phyloP scores from a whole-genome alignment of 345 rosid species.

The Brassica incana region DNA sequence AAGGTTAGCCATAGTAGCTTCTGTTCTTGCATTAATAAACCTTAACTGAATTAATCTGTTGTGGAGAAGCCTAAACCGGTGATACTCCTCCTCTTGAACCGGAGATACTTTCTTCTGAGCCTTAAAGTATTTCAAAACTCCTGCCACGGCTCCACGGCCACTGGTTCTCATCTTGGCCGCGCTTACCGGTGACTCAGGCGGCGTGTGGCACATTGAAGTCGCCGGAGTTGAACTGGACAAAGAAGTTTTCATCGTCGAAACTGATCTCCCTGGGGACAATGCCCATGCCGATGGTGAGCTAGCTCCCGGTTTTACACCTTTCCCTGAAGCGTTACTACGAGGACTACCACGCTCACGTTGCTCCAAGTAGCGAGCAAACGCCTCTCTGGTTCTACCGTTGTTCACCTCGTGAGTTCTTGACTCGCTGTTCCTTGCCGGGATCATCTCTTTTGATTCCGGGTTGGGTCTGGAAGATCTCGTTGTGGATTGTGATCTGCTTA shows the following conservation, averaged over 20 bases:
- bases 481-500: constrained; percentile 37
- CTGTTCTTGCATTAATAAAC: constrained; percentile 60
- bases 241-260: constrained; percentile 9
- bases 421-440: constrained; percentile 40
- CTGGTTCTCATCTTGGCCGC: constrained; percentile 35
- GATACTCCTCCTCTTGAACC: constrained; percentile 55
- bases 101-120: constrained; percentile 61
- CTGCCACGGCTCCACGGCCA: constrained; percentile 50
- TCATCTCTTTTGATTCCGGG: neutral
- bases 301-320: constrained; percentile 38
- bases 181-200: constrained; percentile 36
- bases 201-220: constrained; percentile 31
- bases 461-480: constrained; percentile 37
- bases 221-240: constrained; percentile 23
- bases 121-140: constrained; percentile 68
- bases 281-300: constrained; percentile 79
- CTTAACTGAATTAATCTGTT: constrained; percentile 65
- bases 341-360: constrained; percentile 48
- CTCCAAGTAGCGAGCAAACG: constrained; percentile 34
- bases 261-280: constrained; percentile 59
- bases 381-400: constrained; percentile 29
- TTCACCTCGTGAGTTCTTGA: constrained; percentile 25
- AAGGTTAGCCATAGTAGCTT: constrained; percentile 43
- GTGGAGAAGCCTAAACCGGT: constrained; percentile 48
- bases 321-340: constrained; percentile 18